Conservation (phyloP, 192 early-diverging fungal genomes). For the Radiomyces spectabilis region DNA sequence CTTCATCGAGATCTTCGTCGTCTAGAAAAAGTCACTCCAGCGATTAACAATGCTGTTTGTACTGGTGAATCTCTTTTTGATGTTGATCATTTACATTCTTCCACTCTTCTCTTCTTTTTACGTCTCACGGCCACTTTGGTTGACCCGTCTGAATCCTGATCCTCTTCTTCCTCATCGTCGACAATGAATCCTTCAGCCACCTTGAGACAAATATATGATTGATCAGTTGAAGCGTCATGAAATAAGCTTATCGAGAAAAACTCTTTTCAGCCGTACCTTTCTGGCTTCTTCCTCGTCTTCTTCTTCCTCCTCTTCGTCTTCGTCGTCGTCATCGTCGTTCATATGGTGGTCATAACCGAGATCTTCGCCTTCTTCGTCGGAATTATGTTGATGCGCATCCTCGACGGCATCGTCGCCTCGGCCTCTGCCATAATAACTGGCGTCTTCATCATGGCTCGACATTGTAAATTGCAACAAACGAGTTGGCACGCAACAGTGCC, state of each 20-base stretch:
- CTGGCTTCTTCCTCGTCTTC: slow-evolving; percentile 49
- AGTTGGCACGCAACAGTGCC: too few species aligned
- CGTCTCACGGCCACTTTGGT: slow-evolving; percentile 33
- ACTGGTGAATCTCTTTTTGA: slow-evolving; percentile 5
- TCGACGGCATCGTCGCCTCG: too few species aligned
- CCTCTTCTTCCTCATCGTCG: slow-evolving; percentile 65
- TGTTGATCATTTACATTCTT: slow-evolving; percentile 30
- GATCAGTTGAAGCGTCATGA: slow-evolving; percentile 1
- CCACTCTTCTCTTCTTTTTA: slow-evolving; percentile 45
- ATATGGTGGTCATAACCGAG: slow-evolving; percentile 42
- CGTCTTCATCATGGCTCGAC: too few species aligned
- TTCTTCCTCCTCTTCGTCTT: slow-evolving; percentile 57
- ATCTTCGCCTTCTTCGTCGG: slow-evolving; percentile 34
- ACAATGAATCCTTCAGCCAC: slow-evolving; percentile 65
- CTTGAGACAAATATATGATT: slow-evolving; percentile 13
- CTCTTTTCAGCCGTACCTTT: slow-evolving; percentile 24
- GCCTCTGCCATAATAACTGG: too few species aligned
- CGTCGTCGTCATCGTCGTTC: slow-evolving; percentile 43
- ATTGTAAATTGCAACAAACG: too few species aligned
- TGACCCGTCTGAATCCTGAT: slow-evolving; percentile 34
- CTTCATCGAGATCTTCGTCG: slow-evolving; percentile 83
- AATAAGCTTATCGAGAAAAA: background rate
- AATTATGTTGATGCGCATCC: background rate
- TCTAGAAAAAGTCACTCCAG: slow-evolving; percentile 1
- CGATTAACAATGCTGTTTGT: background rate